A percentile compares a stretch with the other conserved stretches of the same genome.
Evolutionary conservation across 768 basidiomycete species (phyloP).

Genomic region (Russula griseocarnosa): DNA sequence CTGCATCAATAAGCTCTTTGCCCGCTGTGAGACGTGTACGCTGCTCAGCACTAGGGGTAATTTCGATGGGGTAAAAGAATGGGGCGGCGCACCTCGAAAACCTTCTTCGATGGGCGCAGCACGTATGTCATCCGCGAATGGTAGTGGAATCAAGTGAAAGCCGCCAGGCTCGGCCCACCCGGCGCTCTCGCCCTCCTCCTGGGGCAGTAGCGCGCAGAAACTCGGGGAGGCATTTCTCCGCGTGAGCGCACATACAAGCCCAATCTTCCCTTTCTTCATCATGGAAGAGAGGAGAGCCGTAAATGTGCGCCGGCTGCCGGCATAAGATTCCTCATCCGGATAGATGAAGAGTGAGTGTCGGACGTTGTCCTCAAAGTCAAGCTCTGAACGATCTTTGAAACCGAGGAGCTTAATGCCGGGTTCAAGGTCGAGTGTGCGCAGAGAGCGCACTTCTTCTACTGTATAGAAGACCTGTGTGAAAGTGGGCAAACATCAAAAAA

Average conservation of each 20-base stretch:
- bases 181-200: conserved; percentile 65
- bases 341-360: conserved; percentile 91
- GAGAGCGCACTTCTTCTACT: conserved; percentile 74
- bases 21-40: conserved; percentile 46
- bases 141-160: conserved; percentile 89
- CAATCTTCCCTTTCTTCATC: conserved; percentile 77
- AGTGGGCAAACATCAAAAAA: conserved; percentile 7
- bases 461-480: conserved; percentile 71
- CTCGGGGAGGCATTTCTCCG: conserved; percentile 69
- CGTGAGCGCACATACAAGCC: conserved; percentile 64
- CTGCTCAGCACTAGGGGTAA: conserved; percentile 9
- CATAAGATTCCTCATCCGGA: conserved; percentile 85
- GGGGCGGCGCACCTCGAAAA: conserved; percentile 48
- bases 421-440: conserved; percentile 74
- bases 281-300: conserved; percentile 80
- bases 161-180: conserved; percentile 85
- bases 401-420: conserved; percentile 90
- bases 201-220: conserved; percentile 85
- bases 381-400: conserved; percentile 69
- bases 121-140: conserved; percentile 93
- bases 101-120: conserved; percentile 65
- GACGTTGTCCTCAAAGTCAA: conserved; percentile 84
- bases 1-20: conserved; percentile 61
- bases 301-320: conserved; percentile 91
- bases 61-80: conserved; percentile 11